Evolutionary conservation across 306 rosid genomes (phyloP), one percentile per base, ranked within the genome.

Genomic region (Heteromeles arbutifolia): DNA sequence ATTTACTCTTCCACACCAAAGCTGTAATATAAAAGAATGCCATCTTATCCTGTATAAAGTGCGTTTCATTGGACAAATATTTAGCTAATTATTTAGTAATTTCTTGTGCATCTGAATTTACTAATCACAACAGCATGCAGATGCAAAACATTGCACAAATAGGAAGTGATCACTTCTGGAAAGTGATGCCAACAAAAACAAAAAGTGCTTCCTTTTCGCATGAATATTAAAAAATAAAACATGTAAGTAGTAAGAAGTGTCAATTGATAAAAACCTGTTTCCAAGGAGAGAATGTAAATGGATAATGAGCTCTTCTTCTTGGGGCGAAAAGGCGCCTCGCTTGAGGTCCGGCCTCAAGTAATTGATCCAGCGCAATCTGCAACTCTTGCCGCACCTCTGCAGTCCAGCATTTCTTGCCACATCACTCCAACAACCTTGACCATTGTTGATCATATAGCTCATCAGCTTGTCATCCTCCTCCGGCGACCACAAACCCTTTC

Each of bases 401-500:
- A 94, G 79, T 44, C 97, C 97, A 21, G 96, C 98, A 85, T 90
- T 90, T 80, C 91, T 85, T 1, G 98, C 98, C 24, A 94, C 96
- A 12, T 94, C 98, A 17, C 91, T 87, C 97, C 97, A 94, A 65
- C 98, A 94, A 24, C 98, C 97, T 77, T 87, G 97, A 28, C 95
- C 98, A 74, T 88, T 90, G 83, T 80, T 94, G 28, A 86, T 58
- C 96, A 94, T 91, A 69, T 90, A 91, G 62, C 75, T 90, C 88
- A 87, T 85, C 31, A 94, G 86, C 76, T 87, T 94, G 22, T 94
- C 96, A 53, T 94, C 98, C 80, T 94, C 98, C 65, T 94, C 98
- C 1, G 98, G 96, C 11, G 98, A 94, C 98, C 98, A 94, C 28
- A 94, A 84, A 4, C 98, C 98, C 77, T 91, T 94, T 58, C 97